These are phyloP conservation scores for Fusarium nygamai DNA, from an alignment of 2,329 filamentous ascomycete species.

Conservation along the genomic window DNA sequence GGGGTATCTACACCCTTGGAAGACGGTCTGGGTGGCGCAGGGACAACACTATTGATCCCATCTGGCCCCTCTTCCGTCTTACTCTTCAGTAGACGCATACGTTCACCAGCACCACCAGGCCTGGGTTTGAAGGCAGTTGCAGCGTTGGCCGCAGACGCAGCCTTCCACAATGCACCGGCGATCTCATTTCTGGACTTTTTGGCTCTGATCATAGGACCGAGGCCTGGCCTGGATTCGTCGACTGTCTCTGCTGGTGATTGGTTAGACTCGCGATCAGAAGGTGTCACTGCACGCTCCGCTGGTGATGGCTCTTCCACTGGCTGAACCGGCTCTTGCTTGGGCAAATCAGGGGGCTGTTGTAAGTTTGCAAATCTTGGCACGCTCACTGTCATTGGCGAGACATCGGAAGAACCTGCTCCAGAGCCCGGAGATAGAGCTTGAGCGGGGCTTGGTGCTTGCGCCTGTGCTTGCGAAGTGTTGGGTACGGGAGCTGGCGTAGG, in stretches of 20 bases:
- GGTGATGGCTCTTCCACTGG: constrained; percentile 14
- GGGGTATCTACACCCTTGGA: constrained; percentile 49
- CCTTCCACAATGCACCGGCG: constrained; percentile 81
- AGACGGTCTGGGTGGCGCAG: constrained; percentile 71
- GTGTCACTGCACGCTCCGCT: constrained; percentile 31
- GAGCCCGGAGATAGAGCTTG: constrained; percentile 12
- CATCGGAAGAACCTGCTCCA: constrained; percentile 33
- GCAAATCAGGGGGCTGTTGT: constrained; percentile 37
- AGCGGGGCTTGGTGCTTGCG: constrained; percentile 6
- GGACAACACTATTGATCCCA: constrained; percentile 89
- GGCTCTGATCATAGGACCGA: constrained; percentile 91
- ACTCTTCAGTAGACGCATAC: constrained; percentile 71
- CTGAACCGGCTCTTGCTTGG: constrained; percentile 4
- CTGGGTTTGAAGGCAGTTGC: constrained; percentile 81
- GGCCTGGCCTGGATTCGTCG: constrained; percentile 34
- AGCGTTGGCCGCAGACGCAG: constrained; percentile 62
- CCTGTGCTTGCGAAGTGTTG: constrained; percentile 1
- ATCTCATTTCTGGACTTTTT: constrained; percentile 78
- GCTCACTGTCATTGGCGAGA: constrained; percentile 41
- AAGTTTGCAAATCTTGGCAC: constrained; percentile 26
- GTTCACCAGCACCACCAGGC: constrained; percentile 85
- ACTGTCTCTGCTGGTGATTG: constrained; percentile 12
- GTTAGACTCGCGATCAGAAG: constrained; percentile 16
- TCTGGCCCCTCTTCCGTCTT: constrained; percentile 77
- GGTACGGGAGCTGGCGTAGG: constrained; percentile 2